phyloP scores from a whole-genome alignment of 2,329 filamentous ascomycete species.

The Phyllosticta citriasiana region DNA sequence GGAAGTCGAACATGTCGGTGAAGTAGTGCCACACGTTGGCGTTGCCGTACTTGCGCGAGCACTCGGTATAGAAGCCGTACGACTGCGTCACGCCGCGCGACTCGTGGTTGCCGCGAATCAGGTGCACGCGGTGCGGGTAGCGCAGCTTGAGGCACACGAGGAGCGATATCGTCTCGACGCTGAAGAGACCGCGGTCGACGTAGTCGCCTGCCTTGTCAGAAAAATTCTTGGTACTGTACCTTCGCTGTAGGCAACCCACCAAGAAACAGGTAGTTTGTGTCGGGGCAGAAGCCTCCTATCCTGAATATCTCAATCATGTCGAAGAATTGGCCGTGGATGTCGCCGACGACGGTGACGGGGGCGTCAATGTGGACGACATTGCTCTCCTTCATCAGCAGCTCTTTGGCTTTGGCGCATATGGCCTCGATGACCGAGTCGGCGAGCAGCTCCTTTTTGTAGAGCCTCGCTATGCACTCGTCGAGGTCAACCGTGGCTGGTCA shows the following conservation, averaged over 20 bases:
- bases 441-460: constrained; percentile 94
- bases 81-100: constrained; percentile 96
- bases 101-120: constrained; percentile 97
- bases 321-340: constrained; percentile 98
- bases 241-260: constrained; percentile 43
- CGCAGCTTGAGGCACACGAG: constrained; percentile 94
- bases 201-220: constrained; percentile 62
- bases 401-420: constrained; percentile 98
- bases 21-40: constrained; percentile 99
- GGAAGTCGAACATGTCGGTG: constrained; percentile 99
- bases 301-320: constrained; percentile 99
- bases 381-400: constrained; percentile 98
- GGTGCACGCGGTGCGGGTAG: constrained; percentile 89
- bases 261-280: constrained; percentile 96
- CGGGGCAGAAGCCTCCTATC: constrained; percentile 92
- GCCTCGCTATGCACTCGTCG: constrained; percentile 92
- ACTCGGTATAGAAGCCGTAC: constrained; percentile 98
- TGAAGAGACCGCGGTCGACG: constrained; percentile 96
- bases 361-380: constrained; percentile 96
- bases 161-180: constrained; percentile 95
- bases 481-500: constrained; percentile 81
- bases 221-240: background rate
- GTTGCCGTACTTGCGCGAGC: constrained; percentile 94
- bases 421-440: constrained; percentile 98
- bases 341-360: constrained; percentile 92